A percentile compares a stretch with the other conserved stretches of the same genome.
Evolutionary conservation across 2,329 filamentous ascomycete genomes (phyloP).

Genomic region (Colletotrichum sp.): DNA sequence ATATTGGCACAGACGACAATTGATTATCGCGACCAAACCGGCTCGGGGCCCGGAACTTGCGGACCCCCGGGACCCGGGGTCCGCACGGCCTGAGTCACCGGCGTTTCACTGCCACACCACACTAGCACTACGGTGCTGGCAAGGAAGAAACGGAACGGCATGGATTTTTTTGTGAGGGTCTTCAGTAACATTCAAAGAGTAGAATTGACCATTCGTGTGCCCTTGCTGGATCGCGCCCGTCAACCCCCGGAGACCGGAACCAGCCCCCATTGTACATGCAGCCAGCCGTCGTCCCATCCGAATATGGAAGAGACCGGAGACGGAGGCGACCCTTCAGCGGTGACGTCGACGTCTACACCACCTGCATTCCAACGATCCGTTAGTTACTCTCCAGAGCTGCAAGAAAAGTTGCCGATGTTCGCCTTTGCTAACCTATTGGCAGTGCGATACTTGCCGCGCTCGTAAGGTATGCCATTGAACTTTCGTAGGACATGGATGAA

Average conservation of each 20-base stretch:
- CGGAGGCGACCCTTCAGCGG: fast-evolving
- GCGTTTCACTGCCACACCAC: not conserved
- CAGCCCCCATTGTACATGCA: not conserved
- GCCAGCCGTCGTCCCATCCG: not conserved
- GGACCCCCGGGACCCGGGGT: not conserved
- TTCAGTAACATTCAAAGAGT: not conserved
- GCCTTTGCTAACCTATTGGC: fast-evolving
- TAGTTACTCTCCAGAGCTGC: fast-evolving
- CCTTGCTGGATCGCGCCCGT: not conserved
- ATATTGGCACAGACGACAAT: too few species aligned
- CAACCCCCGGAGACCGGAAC: not conserved
- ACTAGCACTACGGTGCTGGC: fast-evolving
- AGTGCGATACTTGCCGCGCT: not conserved
- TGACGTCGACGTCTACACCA: not conserved
- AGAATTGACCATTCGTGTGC: not conserved
- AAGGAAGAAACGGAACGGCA: fast-evolving
- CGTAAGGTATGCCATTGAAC: not conserved
- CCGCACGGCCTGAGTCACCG: not conserved
- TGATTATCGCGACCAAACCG: too few species aligned
- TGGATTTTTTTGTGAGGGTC: not conserved
- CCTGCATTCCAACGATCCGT: not conserved
- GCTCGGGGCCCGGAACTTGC: not conserved
- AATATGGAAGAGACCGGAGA: not conserved
- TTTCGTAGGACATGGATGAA: fast-evolving
- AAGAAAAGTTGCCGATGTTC: fast-evolving